Evolutionary conservation across 148 eudicot species (phyloP), one percentile per base, ranked within the genome.

Genomic region (Oxyria digyna): DNA sequence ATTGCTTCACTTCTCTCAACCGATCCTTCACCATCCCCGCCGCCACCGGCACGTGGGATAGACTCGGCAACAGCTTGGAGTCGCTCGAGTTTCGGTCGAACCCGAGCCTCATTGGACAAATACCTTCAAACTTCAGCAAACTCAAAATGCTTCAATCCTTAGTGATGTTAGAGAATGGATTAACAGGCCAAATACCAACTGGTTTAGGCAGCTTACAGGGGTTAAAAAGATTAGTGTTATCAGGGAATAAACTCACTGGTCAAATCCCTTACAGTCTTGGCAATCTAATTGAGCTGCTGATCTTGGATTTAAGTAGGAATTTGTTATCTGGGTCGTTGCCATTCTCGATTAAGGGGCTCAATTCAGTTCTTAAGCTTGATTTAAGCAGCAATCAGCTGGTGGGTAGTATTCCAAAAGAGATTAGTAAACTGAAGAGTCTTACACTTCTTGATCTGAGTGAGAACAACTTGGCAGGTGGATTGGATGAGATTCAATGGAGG

Each of bases 11-110:
- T 35, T 78, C 87, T 7, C 59, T 81, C 0, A 67, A 67, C 72
- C 65, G 74, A 68, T 75, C 80, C 0, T 72, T 78, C 35, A 52
- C 81, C 8, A 74, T 94, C 66, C 93, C 97, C 20, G 43, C 78
- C 4, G 45, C 96, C 40, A 54, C 76, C 11, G 54, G 45, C 12
- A 75, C 71, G 20, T 94, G 99, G 99, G 79, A 75, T 37, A 46
- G 17, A 5, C 74, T 90, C 27, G 72, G 83, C 18, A 21, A 69
- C 43, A 84, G 69, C 65, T 42, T 94, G 68, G 90, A 90, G 66
- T 84, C 87, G 8, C 71, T 94, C 1, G 99, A 94, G 50, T 85
- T 94, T 62, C 77, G 96, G 37, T 88, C 93, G 63, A 94, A 94
- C 49, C 85, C 84, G 1, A 81, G 86, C 70, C 87, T 94, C 9